Evolutionary conservation across 768 basidiomycete genomes (phyloP).

Genomic region (Flagelloscypha sp.): DNA sequence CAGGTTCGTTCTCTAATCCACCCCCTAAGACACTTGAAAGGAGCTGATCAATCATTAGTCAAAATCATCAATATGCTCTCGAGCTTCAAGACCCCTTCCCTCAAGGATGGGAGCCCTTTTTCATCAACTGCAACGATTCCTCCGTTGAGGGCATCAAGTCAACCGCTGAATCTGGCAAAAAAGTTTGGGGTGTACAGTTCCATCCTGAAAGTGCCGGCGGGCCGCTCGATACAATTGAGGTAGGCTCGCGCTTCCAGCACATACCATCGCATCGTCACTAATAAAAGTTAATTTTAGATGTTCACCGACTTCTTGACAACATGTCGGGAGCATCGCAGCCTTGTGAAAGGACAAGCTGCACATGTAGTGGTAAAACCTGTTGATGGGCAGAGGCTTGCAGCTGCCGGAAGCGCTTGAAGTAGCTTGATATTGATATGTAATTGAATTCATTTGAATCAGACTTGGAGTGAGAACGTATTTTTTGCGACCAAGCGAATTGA

Average conservation of each 20-base stretch:
- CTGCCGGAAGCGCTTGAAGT: conserved; percentile 20
- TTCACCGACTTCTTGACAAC: conserved; percentile 86
- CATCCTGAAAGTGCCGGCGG: conserved; percentile 98
- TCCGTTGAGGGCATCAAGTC: conserved; percentile 99
- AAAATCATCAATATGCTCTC: conserved; percentile 99
- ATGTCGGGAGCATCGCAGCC: conserved; percentile 46
- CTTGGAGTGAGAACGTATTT: background rate
- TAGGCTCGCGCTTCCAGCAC: conserved; percentile 23
- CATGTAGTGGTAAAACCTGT: conserved; percentile 13
- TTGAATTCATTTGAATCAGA: background rate
- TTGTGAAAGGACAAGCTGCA: conserved; percentile 14
- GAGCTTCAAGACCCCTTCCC: conserved; percentile 94
- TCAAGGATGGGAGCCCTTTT: conserved; percentile 95
- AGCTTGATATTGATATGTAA: conserved; percentile 2
- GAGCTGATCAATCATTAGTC: conserved; percentile 32
- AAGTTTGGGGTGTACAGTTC: conserved; percentile 98
- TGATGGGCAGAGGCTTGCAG: conserved; percentile 20
- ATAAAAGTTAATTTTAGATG: conserved; percentile 48
- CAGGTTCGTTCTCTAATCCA: conserved; percentile 39
- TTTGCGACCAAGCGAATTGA: no score
- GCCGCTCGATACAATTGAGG: conserved; percentile 97
- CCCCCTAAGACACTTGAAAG: background rate
- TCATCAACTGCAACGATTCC: conserved; percentile 99
- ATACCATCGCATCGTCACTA: conserved; percentile 3
- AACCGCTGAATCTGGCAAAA: conserved; percentile 79